phyloP scores from a whole-genome alignment of 192 early-diverging fungal species.

The Linnemannia schmuckeri region DNA sequence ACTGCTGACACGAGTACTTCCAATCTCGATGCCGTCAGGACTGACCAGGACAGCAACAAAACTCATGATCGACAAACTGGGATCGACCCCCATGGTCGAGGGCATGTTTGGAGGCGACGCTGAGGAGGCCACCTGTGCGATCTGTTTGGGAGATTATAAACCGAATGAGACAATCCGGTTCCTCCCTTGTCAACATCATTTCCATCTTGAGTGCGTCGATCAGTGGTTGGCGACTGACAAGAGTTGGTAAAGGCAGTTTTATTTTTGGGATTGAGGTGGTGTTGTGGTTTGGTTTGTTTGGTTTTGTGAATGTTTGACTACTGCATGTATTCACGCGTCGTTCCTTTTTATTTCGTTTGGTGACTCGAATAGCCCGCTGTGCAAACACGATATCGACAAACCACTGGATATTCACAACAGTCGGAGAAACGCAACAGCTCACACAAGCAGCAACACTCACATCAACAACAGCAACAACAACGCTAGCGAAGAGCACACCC shows the following conservation, averaged over 20 bases:
- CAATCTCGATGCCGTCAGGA: constrained; percentile 31
- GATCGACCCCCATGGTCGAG: constrained; percentile 38
- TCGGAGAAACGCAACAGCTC: not conserved
- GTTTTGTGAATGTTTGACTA: not conserved
- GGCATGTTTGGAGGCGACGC: constrained; percentile 47
- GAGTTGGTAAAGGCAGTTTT: constrained; percentile 43
- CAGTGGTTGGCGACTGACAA: constrained; percentile 57
- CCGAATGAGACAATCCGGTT: constrained; percentile 47
- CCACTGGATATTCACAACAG: constrained; percentile 10
- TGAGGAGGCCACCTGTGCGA: constrained; percentile 53
- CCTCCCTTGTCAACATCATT: constrained; percentile 56
- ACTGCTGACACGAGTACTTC: constrained; percentile 21
- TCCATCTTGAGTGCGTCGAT: constrained; percentile 57
- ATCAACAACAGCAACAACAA: not conserved
- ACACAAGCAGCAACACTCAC: not conserved
- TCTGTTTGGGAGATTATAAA: constrained; percentile 54
- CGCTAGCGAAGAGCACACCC: not conserved
- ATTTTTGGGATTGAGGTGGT: not conserved
- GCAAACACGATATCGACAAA: constrained; percentile 59
- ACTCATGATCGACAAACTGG: constrained; percentile 50
- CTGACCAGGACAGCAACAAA: constrained; percentile 50
- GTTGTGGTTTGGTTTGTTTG: constrained; percentile 10
- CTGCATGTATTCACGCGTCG: not conserved
- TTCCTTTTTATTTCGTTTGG: not conserved
- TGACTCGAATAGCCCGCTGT: constrained; percentile 38